Conservation (phyloP, 2,329 filamentous ascomycete species). For the Diaporthe sp. region DNA sequence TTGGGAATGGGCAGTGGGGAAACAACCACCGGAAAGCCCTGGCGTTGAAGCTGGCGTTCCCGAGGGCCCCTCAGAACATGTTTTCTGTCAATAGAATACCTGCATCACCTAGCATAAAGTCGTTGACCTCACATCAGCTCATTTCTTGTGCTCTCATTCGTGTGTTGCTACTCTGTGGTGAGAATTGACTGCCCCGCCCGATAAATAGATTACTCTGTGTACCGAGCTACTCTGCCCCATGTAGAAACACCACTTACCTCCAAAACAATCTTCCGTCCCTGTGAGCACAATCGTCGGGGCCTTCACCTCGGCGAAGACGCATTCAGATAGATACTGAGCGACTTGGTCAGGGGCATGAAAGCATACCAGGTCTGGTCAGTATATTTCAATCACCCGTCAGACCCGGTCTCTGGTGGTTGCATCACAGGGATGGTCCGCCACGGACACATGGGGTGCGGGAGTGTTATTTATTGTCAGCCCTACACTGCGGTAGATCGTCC, state of each 20-base stretch:
- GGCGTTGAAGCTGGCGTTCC: conserved; percentile 8
- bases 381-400: too few species aligned
- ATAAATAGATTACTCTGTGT: neutral
- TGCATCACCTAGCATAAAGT: neutral
- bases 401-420: neutral
- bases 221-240: neutral
- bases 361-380: too few species aligned
- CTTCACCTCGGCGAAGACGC: too few species aligned
- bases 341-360: neutral
- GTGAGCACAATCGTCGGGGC: too few species aligned
- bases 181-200: too few species aligned
- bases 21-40: neutral
- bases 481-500: conserved; percentile 28
- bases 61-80: neutral
- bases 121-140: neutral
- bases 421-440: neutral
- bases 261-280: neutral
- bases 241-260: neutral
- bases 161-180: neutral
- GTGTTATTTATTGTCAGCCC: conserved; percentile 20
- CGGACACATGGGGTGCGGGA: neutral
- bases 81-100: neutral
- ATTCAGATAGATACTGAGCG: neutral
- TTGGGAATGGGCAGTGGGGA: neutral
- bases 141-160: neutral